Base-by-base conservation (phyloP, 139 green algal species). In the Zygnema cylindricum region DNA sequence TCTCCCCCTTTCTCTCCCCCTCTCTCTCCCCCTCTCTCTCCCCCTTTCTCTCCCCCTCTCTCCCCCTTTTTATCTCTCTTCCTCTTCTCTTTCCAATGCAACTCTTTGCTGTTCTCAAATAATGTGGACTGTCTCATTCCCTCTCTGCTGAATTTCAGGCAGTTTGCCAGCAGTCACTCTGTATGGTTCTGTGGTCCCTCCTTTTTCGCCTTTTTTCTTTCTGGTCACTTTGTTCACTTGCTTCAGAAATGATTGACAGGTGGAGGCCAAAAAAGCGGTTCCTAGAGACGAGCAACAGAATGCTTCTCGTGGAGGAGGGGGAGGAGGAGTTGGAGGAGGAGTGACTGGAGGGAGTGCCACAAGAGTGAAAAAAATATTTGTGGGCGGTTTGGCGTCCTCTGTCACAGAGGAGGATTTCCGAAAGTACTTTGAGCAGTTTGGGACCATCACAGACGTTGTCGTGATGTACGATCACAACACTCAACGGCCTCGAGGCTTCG, bases 391-490 rank as follows among this genome's bases (percentile, higher is more conserved):
- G 76, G 92, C 97, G 0, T 95, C 96, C 41, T 94, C 85, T 30
- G 95, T 98, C 23, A 96, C 98, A 77, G 97, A 99, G 79, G 88
- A 92, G 11, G 88, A 89, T 16, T 92, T 92, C 77, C 42, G 84
- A 7, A 87, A 85, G 32, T 96, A 98, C 91, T 98, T 98, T 91
- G 94, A 95, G 76, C 89, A 94, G 43, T 98, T 96, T 87, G 96
- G 96, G 0, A 88, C 93, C 38, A 88, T 98, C 36, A 93, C 95
- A 39, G 95, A 98, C 57, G 95, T 95, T 2, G 95, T 98, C 76
- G 96, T 99, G 43, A 98, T 98, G 96, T 98, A 98, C 88, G 97
- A 99, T 92, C 96, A 98, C 77, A 95, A 97, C 40, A 98, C 96
- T 89, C 95, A 95, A 83, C 92, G 96, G 30, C 96, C 97, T 0